Base-by-base conservation (phyloP, 352 stramenopile species). In the Pythium utonaiense region DNA sequence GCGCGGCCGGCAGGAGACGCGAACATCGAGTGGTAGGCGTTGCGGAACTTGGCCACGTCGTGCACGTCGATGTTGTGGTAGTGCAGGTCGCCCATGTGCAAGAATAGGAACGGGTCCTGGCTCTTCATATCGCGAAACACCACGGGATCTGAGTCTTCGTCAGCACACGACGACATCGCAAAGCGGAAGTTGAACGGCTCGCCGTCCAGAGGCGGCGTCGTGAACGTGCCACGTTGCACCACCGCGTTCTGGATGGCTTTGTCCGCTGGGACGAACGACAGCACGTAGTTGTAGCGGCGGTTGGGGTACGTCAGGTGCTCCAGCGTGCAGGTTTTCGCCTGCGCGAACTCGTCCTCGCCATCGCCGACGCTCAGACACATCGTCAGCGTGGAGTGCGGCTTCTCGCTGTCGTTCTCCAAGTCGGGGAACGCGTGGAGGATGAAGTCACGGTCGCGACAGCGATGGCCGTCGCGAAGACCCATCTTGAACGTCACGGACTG, bases 61-160 rank as follows among this genome's bases (percentile, higher is more conserved):
- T 96, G 83, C 24, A 80, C 70, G 0, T 71, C 73, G 17, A 95
- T 65, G 62, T 96, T 91, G 53, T 91, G 81, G 64, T 96, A 96
- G 61, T 96, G 86, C 14, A 96, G 62, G 57, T 96, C 88, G 41
- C 88, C 88, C 68, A 88, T 96, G 70, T 96, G 88, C 58, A 96
- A 64, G 57, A 96, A 95, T 45, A 96, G 80, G 10, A 95, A 66
- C 44, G 88, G 70, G 3, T 88, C 54, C 38, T 93, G 67, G n/a
- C 66, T 57, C 41, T 69, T 69, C 19, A 95, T 91, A 16, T 83
- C 66, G 14, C 64, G 68, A 51, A 68, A 70, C 25, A 88, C 83
- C 21, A 53, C 55, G 54, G 86, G 83, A 56, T 95, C 78, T 7
- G 86, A 92, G 7, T 76, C 53, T 71, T 95, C 83, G 53, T 95